Evolutionary conservation across 2,329 filamentous ascomycete genomes (phyloP), one percentile per base, ranked within the genome.

Genomic region (Pseudogymnoascus sp.): DNA sequence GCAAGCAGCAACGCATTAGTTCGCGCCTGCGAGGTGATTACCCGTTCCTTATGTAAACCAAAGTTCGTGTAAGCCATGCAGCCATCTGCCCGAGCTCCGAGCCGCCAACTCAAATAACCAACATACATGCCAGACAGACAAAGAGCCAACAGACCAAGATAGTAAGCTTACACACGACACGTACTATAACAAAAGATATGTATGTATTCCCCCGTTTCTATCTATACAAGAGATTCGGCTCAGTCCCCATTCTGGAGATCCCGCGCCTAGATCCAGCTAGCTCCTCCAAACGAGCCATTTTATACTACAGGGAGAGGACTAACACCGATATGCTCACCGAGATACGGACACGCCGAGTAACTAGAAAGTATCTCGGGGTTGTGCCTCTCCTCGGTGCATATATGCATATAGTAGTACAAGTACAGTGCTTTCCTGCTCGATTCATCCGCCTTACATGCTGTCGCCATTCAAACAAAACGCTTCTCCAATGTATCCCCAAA

Each of bases 351-450:
- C 47, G 47, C 47, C 47, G 47, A 33, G 16, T 14, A 54, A 54
- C 47, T 54, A 35, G 47, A 5, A 54, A 54, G 47, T 8, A 35
- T 54, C 28, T 8, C 47, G 28, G 9, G 16, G 16, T 20, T 35
- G 47, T 20, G 47, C n/a, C 47, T 54, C 47, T 33, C 33, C 47
- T 33, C 47, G 28, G 47, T 28, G 47, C 47, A 54, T 54, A 54
- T 33, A 54, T 54, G 47, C 47, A 33, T 54, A 54, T 54, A 54
- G 47, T 54, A 14, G 47, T 54, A 54, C 47, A 54, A 54, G 47
- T 54, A 54, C 47, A 54, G 57, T 59, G 35, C 57, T 59, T 43
- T 59, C 57, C 37, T 59, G 57, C 57, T 59, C 57, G 25, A 16
- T 28, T 9, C 37, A 38, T 37, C 57, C 57, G 35, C 41, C 57